Conservation (phyloP, 768 basidiomycete genomes). For the Melanogaster broomeanus region DNA sequence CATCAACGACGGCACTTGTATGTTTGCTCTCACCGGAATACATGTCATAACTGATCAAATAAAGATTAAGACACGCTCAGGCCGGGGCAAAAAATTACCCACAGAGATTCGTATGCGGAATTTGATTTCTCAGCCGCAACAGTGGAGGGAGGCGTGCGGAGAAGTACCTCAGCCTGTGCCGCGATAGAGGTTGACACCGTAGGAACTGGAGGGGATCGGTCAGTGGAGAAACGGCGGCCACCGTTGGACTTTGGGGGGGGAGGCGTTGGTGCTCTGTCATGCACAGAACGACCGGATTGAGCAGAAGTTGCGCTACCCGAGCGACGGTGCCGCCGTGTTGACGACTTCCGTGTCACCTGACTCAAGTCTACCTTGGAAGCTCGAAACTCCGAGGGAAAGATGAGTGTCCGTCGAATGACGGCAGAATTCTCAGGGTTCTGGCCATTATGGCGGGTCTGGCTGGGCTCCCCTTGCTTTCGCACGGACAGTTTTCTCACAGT, state of each 20-base stretch:
- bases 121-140: constrained; percentile 61
- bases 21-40: constrained; percentile 62
- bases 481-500: constrained; percentile 29
- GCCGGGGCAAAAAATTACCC: constrained; percentile 36
- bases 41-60: constrained; percentile 69
- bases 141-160: constrained; percentile 41
- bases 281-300: constrained; percentile 69
- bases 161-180: constrained; percentile 37
- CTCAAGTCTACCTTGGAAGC: constrained; percentile 58
- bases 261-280: constrained; percentile 84
- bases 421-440: constrained; percentile 42
- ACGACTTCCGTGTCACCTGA: constrained; percentile 55
- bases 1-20: constrained; percentile 36
- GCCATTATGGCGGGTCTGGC: constrained; percentile 31
- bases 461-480: constrained; percentile 23
- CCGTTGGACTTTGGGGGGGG: constrained; percentile 66
- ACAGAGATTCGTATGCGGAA: constrained; percentile 80
- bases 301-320: constrained; percentile 61
- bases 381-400: constrained; percentile 70
- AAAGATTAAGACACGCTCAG: constrained; percentile 16
- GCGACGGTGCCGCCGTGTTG: constrained; percentile 51
- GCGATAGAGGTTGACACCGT: constrained; percentile 56
- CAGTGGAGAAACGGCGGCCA: constrained; percentile 63
- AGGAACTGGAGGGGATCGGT: constrained; percentile 70
- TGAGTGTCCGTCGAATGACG: constrained; percentile 77